Conservation (phyloP, 2,329 filamentous ascomycete genomes). For the Metarhizium guizhouense region DNA sequence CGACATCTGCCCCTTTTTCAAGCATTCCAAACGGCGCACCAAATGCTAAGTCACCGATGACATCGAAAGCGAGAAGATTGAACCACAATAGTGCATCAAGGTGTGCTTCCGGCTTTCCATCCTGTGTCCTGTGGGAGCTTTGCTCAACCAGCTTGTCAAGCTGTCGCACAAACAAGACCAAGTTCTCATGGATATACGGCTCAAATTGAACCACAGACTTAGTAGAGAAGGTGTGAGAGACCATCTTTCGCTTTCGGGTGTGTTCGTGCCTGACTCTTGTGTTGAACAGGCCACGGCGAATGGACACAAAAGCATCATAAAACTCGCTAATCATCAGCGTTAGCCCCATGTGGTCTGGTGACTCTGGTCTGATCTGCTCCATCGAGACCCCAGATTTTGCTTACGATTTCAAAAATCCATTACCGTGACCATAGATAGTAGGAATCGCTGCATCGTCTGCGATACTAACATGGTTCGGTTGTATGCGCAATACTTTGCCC, state of each 20-base stretch:
- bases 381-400: slow-evolving; percentile 10
- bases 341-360: neutral
- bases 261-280: slow-evolving; percentile 76
- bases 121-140: slow-evolving; percentile 36
- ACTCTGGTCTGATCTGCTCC: neutral
- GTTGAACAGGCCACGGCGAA: slow-evolving; percentile 80
- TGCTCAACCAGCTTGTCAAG: slow-evolving; percentile 55
- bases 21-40: slow-evolving; percentile 58
- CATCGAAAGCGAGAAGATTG: slow-evolving; percentile 45
- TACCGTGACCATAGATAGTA: slow-evolving; percentile 70
- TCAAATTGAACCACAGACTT: slow-evolving; percentile 80
- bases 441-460: slow-evolving; percentile 72
- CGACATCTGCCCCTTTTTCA: slow-evolving; percentile 63
- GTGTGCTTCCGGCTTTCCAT: slow-evolving; percentile 51
- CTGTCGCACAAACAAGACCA: slow-evolving; percentile 62
- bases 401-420: slow-evolving; percentile 64
- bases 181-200: slow-evolving; percentile 76
- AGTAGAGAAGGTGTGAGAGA: slow-evolving; percentile 77
- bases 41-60: slow-evolving; percentile 41
- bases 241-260: slow-evolving; percentile 79
- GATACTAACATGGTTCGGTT: slow-evolving; percentile 76
- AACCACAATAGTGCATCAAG: slow-evolving; percentile 73
- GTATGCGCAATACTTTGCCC: slow-evolving; percentile 73
- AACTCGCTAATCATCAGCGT: slow-evolving; percentile 50
- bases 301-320: slow-evolving; percentile 87